Base-by-base conservation (phyloP, 1,284 basidiomycete species). In the Peniophora sp. region DNA sequence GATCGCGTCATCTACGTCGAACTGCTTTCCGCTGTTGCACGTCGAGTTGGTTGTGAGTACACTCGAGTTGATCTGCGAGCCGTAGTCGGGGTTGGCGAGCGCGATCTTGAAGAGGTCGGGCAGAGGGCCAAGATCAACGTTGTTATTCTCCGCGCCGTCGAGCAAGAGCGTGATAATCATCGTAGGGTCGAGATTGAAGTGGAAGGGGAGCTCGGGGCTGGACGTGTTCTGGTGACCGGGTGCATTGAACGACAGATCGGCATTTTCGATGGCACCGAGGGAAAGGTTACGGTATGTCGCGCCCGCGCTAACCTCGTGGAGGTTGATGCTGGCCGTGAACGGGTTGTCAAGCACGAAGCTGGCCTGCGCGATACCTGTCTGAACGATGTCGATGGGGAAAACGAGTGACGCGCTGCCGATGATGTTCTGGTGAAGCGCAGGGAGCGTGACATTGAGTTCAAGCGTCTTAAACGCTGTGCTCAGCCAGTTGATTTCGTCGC, bases 121-220 rank as follows among this genome's bases (percentile, higher is more conserved):
- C 11, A 71, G 69, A 1, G 79, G 76, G 57, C 79, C 69, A 52
- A 85, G 63, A 2, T 83, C 82, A 9, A 84, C 81, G 54, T 85
- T 71, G 15, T 79, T 79, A 50, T 76, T 67, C 52, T 83, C 70
- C 10, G 83, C 85, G 5, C 88, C 71, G 2, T 74, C 72, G 23
- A 85, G 77, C 24, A 85, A 81, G 15, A 90, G 69, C 0, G 83
- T 84, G 62, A 91, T 90, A 37, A 91, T 69, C 32, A 77, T 69
- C n/a, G 78, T 65, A 20, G 85, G 87, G 57, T 87, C 82, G 54
- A 85, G 75, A 62, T 89, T 89, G 73, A 90, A 74, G 57, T 79
- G 67, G 44, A 91, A 65, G 49, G 80, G 67, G 51, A 90, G 65
- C 6, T 62, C 61, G 2, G 87, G 85, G 11, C 84, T 86, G 32